Conservation (phyloP, 1,284 basidiomycete species). For the Schizopora paradoxa region DNA sequence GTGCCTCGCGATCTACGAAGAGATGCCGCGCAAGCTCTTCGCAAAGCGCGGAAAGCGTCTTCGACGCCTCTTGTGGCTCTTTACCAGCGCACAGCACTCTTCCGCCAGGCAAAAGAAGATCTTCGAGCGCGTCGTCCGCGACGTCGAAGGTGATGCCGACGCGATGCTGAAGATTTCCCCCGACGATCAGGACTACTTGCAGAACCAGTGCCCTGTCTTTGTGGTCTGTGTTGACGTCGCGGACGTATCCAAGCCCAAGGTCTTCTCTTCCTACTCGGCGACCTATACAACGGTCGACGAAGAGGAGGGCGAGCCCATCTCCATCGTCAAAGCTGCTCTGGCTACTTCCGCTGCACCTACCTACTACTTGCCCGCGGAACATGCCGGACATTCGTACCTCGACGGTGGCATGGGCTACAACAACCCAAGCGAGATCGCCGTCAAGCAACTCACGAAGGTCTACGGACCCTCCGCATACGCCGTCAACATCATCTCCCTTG, state of each 20-base stretch:
- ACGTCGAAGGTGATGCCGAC: slow-evolving; percentile 5
- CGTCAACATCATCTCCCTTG: slow-evolving; percentile 11
- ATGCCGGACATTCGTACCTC: slow-evolving; percentile 10
- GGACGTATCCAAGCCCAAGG: slow-evolving; percentile 10
- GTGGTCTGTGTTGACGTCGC: slow-evolving; percentile 9
- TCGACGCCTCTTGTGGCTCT: slow-evolving; percentile 11
- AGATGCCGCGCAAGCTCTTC: slow-evolving; percentile 13
- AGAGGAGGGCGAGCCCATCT: not conserved
- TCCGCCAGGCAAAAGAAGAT: slow-evolving; percentile 10
- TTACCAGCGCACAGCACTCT: slow-evolving; percentile 16
- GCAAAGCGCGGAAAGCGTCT: slow-evolving; percentile 5
- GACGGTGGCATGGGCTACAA: slow-evolving; percentile 16
- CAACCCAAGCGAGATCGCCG: slow-evolving; percentile 12
- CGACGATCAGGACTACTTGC: not conserved
- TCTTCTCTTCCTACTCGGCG: slow-evolving; percentile 14
- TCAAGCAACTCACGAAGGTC: slow-evolving; percentile 11
- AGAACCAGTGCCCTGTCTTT: slow-evolving; percentile 9
- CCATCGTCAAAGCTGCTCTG: slow-evolving; percentile 13
- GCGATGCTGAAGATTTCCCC: slow-evolving; percentile 7
- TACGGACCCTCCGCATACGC: slow-evolving; percentile 12
- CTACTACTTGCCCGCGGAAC: slow-evolving; percentile 9
- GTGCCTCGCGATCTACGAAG: slow-evolving; percentile 5
- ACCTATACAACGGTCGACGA: not conserved
- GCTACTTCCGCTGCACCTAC: slow-evolving; percentile 16
- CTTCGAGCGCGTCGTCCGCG: slow-evolving; percentile 8